phyloP scores from a whole-genome alignment of 768 basidiomycete genomes.

The Dentipellis sp. region DNA sequence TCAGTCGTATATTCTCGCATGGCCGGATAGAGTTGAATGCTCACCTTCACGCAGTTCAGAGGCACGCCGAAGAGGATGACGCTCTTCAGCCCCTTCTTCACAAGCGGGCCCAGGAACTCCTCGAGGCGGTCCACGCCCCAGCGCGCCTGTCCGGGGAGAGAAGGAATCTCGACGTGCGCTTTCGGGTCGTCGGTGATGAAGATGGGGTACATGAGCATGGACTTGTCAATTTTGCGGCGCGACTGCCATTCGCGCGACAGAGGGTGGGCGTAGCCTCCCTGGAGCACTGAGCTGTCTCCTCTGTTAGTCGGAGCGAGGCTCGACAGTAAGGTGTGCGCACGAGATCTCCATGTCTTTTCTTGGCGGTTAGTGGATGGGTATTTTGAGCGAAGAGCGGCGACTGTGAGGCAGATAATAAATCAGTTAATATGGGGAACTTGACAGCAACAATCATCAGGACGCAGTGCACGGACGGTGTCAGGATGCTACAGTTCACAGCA shows the following conservation, averaged over 20 bases:
- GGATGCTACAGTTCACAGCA: no score
- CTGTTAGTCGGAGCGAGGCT: background rate
- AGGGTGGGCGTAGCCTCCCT: slow-evolving; percentile 93
- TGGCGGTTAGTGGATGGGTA: background rate
- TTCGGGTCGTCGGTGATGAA: slow-evolving; percentile 95
- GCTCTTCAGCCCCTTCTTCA: slow-evolving; percentile 81
- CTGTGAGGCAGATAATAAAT: no score
- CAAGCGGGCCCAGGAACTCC: slow-evolving; percentile 77
- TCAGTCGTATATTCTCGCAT: background rate
- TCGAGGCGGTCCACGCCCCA: slow-evolving; percentile 97
- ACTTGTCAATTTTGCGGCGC: slow-evolving; percentile 69
- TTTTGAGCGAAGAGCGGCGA: background rate
- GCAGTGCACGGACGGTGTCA: no score
- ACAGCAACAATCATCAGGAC: no score
- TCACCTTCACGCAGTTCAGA: slow-evolving; percentile 66
- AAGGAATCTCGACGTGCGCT: slow-evolving; percentile 65
- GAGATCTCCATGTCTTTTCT: slow-evolving; percentile 10
- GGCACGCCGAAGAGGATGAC: slow-evolving; percentile 96
- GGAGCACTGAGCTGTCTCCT: slow-evolving; percentile 56
- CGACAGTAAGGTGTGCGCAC: background rate
- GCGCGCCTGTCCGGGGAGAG: slow-evolving; percentile 78
- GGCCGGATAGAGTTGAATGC: background rate
- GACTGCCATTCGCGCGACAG: slow-evolving; percentile 84
- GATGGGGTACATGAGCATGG: slow-evolving; percentile 99
- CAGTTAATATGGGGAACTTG: no score